Evolutionary conservation across 202 grass and related monocot genomes (phyloP).

Genomic region (Alloteropsis angusta): DNA sequence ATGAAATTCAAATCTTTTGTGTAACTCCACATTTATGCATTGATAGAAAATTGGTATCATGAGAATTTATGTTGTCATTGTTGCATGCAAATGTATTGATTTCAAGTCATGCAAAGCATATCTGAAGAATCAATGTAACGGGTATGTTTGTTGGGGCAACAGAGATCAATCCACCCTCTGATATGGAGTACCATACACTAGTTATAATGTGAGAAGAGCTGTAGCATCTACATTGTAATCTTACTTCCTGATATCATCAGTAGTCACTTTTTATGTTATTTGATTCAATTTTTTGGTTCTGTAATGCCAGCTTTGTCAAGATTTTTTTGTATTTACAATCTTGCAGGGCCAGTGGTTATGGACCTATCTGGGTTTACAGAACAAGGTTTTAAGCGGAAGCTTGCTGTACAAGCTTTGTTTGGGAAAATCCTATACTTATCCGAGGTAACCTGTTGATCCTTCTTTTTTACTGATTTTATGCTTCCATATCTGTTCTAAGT

Average conservation of each 20-base stretch:
- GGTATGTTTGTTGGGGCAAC: not conserved
- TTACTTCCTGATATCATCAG: not conserved
- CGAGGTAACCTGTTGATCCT: constrained; percentile 39
- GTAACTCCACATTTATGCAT: not conserved
- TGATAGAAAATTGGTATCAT: not conserved
- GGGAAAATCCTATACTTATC: constrained; percentile 84
- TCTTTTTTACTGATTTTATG: not conserved
- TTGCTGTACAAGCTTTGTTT: constrained; percentile 74
- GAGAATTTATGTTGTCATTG: not conserved
- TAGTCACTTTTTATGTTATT: not conserved
- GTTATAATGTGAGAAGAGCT: not conserved
- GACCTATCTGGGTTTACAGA: constrained; percentile 70
- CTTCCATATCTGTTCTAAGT: not conserved
- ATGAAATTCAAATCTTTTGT: not conserved
- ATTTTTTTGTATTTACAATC: constrained; percentile 12
- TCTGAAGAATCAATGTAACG: not conserved
- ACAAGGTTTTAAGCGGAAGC: constrained; percentile 62
- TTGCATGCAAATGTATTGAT: not conserved
- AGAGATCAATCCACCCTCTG: not conserved
- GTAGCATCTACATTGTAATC: not conserved
- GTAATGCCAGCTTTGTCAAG: not conserved
- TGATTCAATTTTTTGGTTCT: not conserved
- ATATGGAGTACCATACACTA: not conserved
- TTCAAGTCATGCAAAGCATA: not conserved
- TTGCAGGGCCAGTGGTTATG: constrained; percentile 84